phyloP scores from a whole-genome alignment of 805 yeast species.

The Sungouiella blattae region DNA sequence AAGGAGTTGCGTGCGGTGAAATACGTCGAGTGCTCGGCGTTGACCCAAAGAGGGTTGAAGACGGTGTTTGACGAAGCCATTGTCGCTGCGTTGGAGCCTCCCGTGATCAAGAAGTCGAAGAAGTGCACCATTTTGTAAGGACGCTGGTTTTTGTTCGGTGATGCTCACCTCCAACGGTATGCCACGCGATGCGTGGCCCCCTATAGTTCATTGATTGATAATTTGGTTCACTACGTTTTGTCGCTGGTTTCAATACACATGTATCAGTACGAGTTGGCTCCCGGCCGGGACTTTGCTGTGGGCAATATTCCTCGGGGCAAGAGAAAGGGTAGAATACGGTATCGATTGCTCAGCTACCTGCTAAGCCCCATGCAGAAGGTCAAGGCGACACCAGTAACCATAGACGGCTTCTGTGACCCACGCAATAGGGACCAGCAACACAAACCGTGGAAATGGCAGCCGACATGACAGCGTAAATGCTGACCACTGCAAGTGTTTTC shows the following conservation, averaged over 20 bases:
- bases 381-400: no score
- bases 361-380: no score
- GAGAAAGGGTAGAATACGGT: no score
- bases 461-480: no score
- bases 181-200: constrained; percentile 1
- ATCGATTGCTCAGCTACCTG: no score
- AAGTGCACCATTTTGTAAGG: constrained; percentile 79
- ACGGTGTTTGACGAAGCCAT: constrained; percentile 98
- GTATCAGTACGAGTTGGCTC: no score
- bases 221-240: constrained; percentile 3
- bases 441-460: no score
- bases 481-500: no score
- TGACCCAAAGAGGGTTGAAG: constrained; percentile 94
- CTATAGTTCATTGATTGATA: constrained; percentile 3
- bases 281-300: no score
- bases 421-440: no score
- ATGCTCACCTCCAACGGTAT: background rate
- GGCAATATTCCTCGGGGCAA: no score
- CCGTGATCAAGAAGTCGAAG: constrained; percentile 75
- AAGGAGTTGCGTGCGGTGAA: constrained; percentile 93
- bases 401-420: no score
- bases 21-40: constrained; percentile 96
- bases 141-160: background rate
- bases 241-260: constrained; percentile 1
- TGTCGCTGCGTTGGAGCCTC: constrained; percentile 97